Evolutionary conservation across 192 early-diverging fungal genomes (phyloP).

Genomic region (Entomortierella beljakovae): DNA sequence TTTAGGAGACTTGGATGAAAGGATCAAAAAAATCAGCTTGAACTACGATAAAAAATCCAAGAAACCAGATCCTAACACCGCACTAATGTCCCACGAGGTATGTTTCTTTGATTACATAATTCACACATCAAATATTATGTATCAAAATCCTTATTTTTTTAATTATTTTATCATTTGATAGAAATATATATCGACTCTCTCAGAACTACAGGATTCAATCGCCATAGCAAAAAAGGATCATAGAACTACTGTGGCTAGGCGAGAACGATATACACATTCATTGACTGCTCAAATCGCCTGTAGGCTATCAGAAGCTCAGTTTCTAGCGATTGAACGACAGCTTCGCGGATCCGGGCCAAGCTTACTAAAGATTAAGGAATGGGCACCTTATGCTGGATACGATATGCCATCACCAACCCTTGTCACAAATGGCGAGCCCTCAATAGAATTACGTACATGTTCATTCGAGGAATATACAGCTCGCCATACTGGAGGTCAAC

Average conservation of each 20-base stretch:
- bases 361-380: conserved; percentile 59
- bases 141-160: background rate
- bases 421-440: conserved; percentile 31
- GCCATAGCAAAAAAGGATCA: conserved; percentile 41
- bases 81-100: conserved; percentile 56
- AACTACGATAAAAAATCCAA: conserved; percentile 57
- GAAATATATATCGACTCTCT: conserved; percentile 55
- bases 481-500: conserved; percentile 4
- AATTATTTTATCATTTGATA: background rate
- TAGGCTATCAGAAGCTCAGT: conserved; percentile 49
- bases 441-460: conserved; percentile 28
- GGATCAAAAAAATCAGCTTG: conserved; percentile 54
- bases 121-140: too few species aligned
- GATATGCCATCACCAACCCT: conserved; percentile 53
- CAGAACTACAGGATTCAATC: conserved; percentile 50
- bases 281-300: conserved; percentile 52
- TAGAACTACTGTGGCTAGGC: conserved; percentile 31
- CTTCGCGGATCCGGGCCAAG: conserved; percentile 54
- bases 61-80: conserved; percentile 50
- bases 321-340: conserved; percentile 48
- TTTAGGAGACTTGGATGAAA: conserved; percentile 50
- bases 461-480: conserved; percentile 42
- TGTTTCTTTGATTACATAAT: too few species aligned
- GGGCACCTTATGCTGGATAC: conserved; percentile 55
- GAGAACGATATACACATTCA: conserved; percentile 50